Evolutionary conservation across 257 asterid genomes (phyloP), one percentile per base, ranked within the genome.

Genomic region (Datura wrightii): DNA sequence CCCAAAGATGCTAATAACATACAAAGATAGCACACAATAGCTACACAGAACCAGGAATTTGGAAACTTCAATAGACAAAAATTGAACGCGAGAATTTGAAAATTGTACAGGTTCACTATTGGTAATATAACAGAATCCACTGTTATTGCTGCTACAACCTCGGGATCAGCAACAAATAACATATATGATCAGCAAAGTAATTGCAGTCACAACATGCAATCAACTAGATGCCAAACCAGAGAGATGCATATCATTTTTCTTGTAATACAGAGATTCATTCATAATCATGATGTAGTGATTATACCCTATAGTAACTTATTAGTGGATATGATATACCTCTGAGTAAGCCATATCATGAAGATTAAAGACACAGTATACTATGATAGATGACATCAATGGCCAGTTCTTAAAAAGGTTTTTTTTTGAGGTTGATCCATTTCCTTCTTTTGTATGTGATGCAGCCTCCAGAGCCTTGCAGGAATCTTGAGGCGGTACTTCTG

Each of bases 261-360:
- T 16, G 13, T 14, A 54, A 13, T 1, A 54, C 7, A 54, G 59
- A 54, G 59, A 18, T 18, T 9, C 6, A 8, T 16, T 58, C 63
- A 58, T 54, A 54, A 58, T 24, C 13, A 60, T 62, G 41, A 62
- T 62, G 8, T 13, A 5, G 69, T 10, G 41, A 62, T 31, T 10
- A 65, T 34, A 65, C 34, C 46, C 44, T 13, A 34, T 6, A 37
- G 65, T 58, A 52, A 48, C 10, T 79, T 79, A 37, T 10, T 16
- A 79, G 11, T 2, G 62, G 36, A 36, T 19, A 36, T 48, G 48
- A 55, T 37, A 18, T 92, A 95, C 98, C 98, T 95, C 98, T 10
- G 91, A 63, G 62, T 95, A 94, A 60, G 99, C 96, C 97, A 95
- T 93, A 83, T 95, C 99, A 37, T 95, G 99, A 88, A 95, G 94